These are phyloP conservation scores for Entomortierella chlamydospora DNA, from an alignment of 192 early-diverging fungal genomes.

Conservation along the genomic window DNA sequence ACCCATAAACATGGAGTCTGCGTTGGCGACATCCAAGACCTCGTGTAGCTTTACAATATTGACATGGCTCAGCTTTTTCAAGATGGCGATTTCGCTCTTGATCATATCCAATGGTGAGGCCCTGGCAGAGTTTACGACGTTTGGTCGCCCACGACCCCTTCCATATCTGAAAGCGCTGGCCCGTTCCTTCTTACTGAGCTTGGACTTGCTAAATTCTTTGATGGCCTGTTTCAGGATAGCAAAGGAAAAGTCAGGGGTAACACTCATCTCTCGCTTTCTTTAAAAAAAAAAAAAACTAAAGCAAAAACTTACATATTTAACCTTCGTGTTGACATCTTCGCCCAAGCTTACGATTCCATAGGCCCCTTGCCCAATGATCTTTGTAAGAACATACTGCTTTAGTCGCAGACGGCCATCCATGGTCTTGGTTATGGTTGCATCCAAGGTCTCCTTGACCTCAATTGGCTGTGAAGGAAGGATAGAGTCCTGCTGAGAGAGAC, in stretches of 20 bases:
- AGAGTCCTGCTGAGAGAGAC: neutral
- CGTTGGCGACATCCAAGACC: constrained; percentile 91
- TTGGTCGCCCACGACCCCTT: constrained; percentile 60
- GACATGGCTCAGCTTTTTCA: constrained; percentile 94
- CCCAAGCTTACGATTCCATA: constrained; percentile 92
- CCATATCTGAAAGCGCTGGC: constrained; percentile 60
- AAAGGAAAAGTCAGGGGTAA: no score
- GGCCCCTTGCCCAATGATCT: constrained; percentile 86
- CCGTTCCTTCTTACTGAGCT: constrained; percentile 78
- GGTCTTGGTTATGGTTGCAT: constrained; percentile 75
- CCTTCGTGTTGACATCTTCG: constrained; percentile 63
- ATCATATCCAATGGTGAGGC: constrained; percentile 88
- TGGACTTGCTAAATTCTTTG: constrained; percentile 94
- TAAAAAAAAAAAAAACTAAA: neutral
- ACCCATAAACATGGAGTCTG: constrained; percentile 84
- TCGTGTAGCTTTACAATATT: constrained; percentile 92
- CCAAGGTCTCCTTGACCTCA: constrained; percentile 39
- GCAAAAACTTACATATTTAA: constrained; percentile 63
- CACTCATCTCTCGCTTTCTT: no score
- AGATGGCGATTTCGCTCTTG: constrained; percentile 89
- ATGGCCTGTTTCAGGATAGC: constrained; percentile 77
- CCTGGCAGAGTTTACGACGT: neutral
- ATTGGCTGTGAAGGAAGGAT: constrained; percentile 17
- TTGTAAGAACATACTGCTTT: constrained; percentile 85
- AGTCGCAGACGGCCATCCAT: constrained; percentile 77